phyloP scores from a whole-genome alignment of 352 stramenopile species.

The Halophytophthora batemanensis region DNA sequence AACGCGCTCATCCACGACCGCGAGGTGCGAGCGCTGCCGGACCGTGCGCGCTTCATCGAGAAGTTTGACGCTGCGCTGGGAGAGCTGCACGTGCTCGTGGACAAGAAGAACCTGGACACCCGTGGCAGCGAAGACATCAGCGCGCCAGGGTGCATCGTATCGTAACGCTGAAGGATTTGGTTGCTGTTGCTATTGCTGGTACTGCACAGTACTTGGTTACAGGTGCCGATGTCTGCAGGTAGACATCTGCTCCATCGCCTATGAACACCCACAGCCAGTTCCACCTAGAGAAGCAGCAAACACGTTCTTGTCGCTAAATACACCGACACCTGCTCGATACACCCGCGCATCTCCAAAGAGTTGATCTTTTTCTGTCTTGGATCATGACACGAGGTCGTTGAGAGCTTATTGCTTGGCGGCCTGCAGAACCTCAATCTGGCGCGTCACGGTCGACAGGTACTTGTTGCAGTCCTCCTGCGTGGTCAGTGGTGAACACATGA shows the following conservation, averaged over 20 bases:
- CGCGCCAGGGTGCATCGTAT: slow-evolving; percentile 30
- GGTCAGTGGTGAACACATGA: slow-evolving; percentile 84
- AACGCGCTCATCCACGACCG: slow-evolving; percentile 82
- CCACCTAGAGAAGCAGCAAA: not conserved
- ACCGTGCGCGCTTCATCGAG: slow-evolving; percentile 61
- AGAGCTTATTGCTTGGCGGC: slow-evolving; percentile 21
- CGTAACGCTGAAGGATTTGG: slow-evolving; percentile 5
- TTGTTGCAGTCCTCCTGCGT: slow-evolving; percentile 56
- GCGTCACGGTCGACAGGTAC: slow-evolving; percentile 48
- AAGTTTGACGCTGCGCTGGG: slow-evolving; percentile 57
- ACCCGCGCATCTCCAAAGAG: too few relatives aligned
- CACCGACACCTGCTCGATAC: not conserved
- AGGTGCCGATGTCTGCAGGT: too few relatives aligned
- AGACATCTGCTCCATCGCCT: too few relatives aligned
- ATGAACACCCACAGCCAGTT: too few relatives aligned
- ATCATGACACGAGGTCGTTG: too few relatives aligned
- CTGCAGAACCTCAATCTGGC: slow-evolving; percentile 45
- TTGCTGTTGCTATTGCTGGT: too few relatives aligned
- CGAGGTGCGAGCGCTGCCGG: slow-evolving; percentile 49
- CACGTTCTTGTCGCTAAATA: not conserved
- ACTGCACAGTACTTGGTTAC: too few relatives aligned
- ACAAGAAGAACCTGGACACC: slow-evolving; percentile 47
- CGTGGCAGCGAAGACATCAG: not conserved
- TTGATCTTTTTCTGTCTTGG: too few relatives aligned
- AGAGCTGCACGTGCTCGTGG: slow-evolving; percentile 57